Evolutionary conservation across 1,284 basidiomycete species (phyloP), one percentile per base, ranked within the genome.

Genomic region (Moesziomyces parantarcticus): DNA sequence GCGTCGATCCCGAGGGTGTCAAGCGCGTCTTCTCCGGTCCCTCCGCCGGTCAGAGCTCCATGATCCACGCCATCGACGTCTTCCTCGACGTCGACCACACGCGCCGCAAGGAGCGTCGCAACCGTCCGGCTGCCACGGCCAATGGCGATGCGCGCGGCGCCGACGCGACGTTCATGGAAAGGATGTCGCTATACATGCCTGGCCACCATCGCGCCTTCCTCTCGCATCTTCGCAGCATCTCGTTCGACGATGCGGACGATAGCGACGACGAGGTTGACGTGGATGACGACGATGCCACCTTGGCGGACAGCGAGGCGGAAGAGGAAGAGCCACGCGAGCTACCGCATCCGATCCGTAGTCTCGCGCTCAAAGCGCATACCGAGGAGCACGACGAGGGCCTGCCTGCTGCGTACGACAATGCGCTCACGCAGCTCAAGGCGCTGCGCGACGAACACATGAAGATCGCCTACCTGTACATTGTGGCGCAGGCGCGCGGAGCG

Each of bases 391-490:
- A 70, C 44, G 71, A 75, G 32, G 64, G 67, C 13, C 63, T 81
- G 14, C 72, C 73, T 9, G 59, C 52, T 3, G 69, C 79, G 3
- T 97, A 94, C 83, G 92, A 97, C 78, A 81, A 77, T 4, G 90
- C 91, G 0, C 88, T 97, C 8, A 84, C 84, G 9, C 88, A 92
- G 4, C 86, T 97, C 57, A 93, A 92, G 85, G 85, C 87, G 50
- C 91, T 97, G 82, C 87, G 94, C 50, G 92, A 96, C 78, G 90
- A 90, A 47, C 95, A 97, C 84, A 91, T 97, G 86, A 88, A 89
- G 54, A 91, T 97, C 59, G 93, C 92, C 22, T 88, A 92, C 26
- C 79, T 92, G 50, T 96, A 95, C 84, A 94, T 81, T 55, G 70
- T 82, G 22, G 61, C 70, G 11, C 80, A 80, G 48, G 72, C 78